phyloP scores from a whole-genome alignment of 768 basidiomycete species.

The Mycena alexandri region DNA sequence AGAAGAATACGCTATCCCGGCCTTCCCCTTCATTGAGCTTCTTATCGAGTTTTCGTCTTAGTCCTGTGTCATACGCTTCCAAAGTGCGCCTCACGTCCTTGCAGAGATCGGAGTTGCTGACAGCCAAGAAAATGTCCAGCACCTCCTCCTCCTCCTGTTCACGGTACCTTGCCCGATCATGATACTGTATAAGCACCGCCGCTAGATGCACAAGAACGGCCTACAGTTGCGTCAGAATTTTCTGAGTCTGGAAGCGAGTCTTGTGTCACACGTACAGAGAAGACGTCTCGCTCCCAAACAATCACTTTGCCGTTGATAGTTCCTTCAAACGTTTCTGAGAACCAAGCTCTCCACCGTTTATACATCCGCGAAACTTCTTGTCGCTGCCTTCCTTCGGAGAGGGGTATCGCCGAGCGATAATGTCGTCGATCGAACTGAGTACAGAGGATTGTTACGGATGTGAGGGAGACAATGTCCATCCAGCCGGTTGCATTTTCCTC shows the following conservation, averaged over 20 bases:
- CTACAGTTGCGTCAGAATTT: neutral
- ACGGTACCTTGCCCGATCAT: neutral
- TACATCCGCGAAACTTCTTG: neutral
- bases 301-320: neutral
- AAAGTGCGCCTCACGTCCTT: no score
- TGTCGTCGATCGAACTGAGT: neutral
- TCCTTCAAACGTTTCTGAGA: neutral
- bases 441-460: neutral
- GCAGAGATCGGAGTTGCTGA: no score
- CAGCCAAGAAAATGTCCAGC: no score
- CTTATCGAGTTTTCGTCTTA: no score
- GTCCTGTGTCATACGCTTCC: no score
- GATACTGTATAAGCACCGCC: neutral
- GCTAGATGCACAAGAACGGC: slow-evolving; percentile 2
- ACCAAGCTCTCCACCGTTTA: neutral
- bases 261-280: neutral
- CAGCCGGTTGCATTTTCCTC: neutral
- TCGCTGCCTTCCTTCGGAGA: neutral
- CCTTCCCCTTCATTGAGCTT: no score
- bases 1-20: no score
- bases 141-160: no score
- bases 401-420: neutral
- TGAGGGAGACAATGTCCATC: slow-evolving; percentile 10
- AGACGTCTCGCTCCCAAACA: neutral
- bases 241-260: neutral